phyloP scores from a whole-genome alignment of 805 yeast species.

The Kodamaea restingae region DNA sequence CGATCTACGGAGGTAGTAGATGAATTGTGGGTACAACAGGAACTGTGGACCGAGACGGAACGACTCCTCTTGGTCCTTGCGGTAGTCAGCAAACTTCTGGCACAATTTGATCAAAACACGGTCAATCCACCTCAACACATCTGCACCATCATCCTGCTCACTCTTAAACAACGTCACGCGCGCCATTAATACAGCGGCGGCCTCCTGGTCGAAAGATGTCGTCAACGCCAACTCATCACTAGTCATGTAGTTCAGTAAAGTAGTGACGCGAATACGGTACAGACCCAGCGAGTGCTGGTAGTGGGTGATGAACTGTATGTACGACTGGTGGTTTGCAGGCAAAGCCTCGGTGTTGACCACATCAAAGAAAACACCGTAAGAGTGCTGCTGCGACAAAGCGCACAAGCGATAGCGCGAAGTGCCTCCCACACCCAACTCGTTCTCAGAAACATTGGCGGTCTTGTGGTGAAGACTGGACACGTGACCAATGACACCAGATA shows the following conservation, averaged over 20 bases:
- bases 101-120: constrained; percentile 85
- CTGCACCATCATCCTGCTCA: constrained; percentile 80
- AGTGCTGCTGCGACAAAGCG: constrained; percentile 77
- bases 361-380: constrained; percentile 89
- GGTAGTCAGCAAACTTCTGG: constrained; percentile 89
- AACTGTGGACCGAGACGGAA: constrained; percentile 82
- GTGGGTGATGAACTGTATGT: constrained; percentile 81
- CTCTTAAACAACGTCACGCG: constrained; percentile 85
- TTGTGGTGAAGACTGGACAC: constrained; percentile 71
- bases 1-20: constrained; percentile 92
- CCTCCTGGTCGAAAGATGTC: constrained; percentile 93
- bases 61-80: constrained; percentile 77
- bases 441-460: constrained; percentile 76
- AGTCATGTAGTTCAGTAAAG: constrained; percentile 58
- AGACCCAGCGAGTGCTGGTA: constrained; percentile 96
- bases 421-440: constrained; percentile 92
- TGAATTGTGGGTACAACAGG: constrained; percentile 89
- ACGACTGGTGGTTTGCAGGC: constrained; percentile 46
- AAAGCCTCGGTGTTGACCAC: constrained; percentile 48
- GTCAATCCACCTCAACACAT: constrained; percentile 92
- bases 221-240: constrained; percentile 46
- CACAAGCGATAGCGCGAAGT: constrained; percentile 86
- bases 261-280: constrained; percentile 84
- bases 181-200: constrained; percentile 92
- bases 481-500: constrained; percentile 92